These are phyloP conservation scores for Mycosphaerella sp. DNA, from an alignment of 2,329 filamentous ascomycete genomes.

Conservation along the genomic window DNA sequence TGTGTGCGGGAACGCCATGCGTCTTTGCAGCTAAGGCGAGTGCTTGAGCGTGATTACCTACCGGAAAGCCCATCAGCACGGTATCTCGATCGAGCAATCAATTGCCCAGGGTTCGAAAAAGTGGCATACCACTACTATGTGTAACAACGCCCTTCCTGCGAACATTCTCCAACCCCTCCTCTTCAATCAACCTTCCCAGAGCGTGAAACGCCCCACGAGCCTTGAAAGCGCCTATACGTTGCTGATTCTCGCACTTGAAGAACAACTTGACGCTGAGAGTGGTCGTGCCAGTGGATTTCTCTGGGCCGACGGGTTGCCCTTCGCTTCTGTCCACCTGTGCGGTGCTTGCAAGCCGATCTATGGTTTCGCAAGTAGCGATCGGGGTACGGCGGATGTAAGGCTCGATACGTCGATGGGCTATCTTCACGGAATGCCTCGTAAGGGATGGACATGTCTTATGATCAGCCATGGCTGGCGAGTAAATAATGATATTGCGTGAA, in stretches of 20 bases:
- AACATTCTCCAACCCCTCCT: constrained; percentile 52
- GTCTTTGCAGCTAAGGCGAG: constrained; percentile 75
- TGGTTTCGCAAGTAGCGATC: constrained; percentile 69
- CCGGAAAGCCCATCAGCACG: constrained; percentile 13
- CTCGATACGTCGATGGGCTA: constrained; percentile 66
- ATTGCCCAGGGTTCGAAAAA: neutral
- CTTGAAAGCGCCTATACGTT: constrained; percentile 90
- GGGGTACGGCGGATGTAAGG: constrained; percentile 76
- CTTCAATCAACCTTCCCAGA: constrained; percentile 61
- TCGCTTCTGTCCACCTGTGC: constrained; percentile 46
- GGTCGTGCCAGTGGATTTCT: constrained; percentile 38
- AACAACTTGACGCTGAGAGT: constrained; percentile 65
- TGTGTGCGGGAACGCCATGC: constrained; percentile 68
- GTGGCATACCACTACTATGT: constrained; percentile 68
- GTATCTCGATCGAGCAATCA: neutral
- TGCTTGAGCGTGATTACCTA: constrained; percentile 92
- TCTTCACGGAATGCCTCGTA: constrained; percentile 62
- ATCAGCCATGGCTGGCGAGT: constrained; percentile 39
- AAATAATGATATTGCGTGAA: neutral
- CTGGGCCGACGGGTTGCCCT: constrained; percentile 10
- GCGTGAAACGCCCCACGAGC: constrained; percentile 86
- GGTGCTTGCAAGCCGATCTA: constrained; percentile 67
- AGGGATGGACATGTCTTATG: constrained; percentile 52
- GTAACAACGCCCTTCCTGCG: constrained; percentile 68
- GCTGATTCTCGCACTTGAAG: constrained; percentile 95